A percentile compares a stretch with the other conserved stretches of the same genome.
Evolutionary conservation across 306 rosid genomes (phyloP).

Genomic region (Hippophae rhamnoides): DNA sequence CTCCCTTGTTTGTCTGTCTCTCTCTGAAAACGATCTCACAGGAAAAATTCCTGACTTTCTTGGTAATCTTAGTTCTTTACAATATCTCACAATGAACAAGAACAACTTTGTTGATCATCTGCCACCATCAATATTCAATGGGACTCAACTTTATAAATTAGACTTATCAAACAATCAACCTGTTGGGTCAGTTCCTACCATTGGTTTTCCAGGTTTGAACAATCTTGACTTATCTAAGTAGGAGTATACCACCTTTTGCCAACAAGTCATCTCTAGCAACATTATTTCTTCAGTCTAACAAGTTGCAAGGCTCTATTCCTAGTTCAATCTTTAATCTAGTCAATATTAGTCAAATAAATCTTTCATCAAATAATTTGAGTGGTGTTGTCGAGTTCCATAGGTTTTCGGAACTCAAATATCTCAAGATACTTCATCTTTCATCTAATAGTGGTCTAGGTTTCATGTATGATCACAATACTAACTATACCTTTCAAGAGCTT

Average conservation of each 20-base stretch:
- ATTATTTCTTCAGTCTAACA: background rate
- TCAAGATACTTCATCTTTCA: background rate
- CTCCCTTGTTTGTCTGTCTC: background rate
- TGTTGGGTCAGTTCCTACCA: too few species aligned
- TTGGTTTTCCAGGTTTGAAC: background rate
- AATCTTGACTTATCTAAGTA: fast-evolving
- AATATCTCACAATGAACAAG: too few species aligned
- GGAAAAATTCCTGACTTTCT: background rate
- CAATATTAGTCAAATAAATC: background rate
- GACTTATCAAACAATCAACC: too few species aligned
- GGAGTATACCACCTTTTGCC: background rate
- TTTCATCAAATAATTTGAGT: conserved; percentile 1
- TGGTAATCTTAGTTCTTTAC: background rate
- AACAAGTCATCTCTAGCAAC: background rate
- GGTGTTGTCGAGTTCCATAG: background rate
- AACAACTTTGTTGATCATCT: too few species aligned
- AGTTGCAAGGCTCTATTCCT: background rate
- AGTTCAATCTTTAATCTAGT: conserved; percentile 1
- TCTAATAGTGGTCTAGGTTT: background rate
- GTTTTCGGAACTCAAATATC: background rate
- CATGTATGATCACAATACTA: background rate
- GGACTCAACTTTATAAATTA: too few species aligned
- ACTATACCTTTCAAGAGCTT: background rate
- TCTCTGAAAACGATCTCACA: background rate
- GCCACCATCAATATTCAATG: too few species aligned